A percentile compares a stretch with the other conserved stretches of the same genome.
Conservation (phyloP, 2,329 filamentous ascomycete species). For the Orbilia quercus region DNA sequence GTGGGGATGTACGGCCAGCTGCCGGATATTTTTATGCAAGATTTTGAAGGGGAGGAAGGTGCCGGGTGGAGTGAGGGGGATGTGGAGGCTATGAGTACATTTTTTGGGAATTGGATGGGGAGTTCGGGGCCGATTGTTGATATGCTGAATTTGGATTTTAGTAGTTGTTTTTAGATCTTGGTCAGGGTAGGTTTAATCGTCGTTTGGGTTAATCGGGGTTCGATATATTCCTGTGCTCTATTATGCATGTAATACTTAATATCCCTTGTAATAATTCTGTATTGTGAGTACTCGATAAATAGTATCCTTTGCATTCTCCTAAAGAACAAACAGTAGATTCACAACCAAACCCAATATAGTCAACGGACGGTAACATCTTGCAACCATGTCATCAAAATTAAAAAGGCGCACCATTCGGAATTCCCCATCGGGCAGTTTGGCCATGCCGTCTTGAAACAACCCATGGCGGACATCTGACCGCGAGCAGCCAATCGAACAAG, state of each 20-base stretch:
- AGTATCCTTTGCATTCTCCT: too few relatives aligned
- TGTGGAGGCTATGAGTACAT: conserved; percentile 54
- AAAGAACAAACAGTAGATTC: too few relatives aligned
- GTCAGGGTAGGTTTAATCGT: too few relatives aligned
- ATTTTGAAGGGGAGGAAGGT: conserved; percentile 44
- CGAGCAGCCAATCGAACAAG: conserved; percentile 19
- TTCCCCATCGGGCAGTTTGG: conserved; percentile 32
- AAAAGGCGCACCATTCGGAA: conserved; percentile 8
- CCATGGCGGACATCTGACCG: conserved; percentile 33
- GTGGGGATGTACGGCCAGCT: conserved; percentile 26
- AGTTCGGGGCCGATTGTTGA: conserved; percentile 54
- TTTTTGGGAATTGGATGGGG: conserved; percentile 56
- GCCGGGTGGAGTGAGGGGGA: conserved; percentile 46
- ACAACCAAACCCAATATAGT: too few relatives aligned
- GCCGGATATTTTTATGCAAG: conserved; percentile 55
- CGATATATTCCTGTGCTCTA: too few relatives aligned
- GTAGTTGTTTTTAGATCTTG: conserved; percentile 44
- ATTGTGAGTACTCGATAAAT: too few relatives aligned
- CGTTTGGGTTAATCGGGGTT: too few relatives aligned
- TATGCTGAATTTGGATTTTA: conserved; percentile 55
- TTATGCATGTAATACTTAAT: too few relatives aligned
- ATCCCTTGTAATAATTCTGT: too few relatives aligned
- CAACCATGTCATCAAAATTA: conserved; percentile 36
- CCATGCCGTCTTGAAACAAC: background rate
- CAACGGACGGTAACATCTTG: background rate